Base-by-base conservation (phyloP, 345 rosid genomes). In the Cardamine occulta region DNA sequence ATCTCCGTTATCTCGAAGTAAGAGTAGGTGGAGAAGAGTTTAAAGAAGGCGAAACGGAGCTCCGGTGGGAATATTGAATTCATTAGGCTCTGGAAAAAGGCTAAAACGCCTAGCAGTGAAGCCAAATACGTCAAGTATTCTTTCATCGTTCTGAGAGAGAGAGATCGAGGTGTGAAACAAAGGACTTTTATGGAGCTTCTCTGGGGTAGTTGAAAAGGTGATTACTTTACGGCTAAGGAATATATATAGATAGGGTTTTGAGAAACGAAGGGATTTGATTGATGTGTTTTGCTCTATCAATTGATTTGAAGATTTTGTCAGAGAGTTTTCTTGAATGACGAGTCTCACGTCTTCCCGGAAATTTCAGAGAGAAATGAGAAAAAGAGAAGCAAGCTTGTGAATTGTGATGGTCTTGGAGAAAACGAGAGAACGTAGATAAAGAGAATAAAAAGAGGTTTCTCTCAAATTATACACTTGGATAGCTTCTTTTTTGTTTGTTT, bases 1-100 rank as follows among this genome's bases (percentile, higher is more conserved):
- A 86, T 89, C 82, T 93, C 97, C 0, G 97, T 91, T 68, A 91
- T 91, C 80, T 93, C 98, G 55, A 85, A 93, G 88, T 91, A 91
- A 66, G 88, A 88, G 75, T 80, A 84, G 35, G 88, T 44, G 48
- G 77, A 64, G 64, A 64, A 74, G 57, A 74, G 63, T 11, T 74
- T 29, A 55, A 74, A 11, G 48, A 66, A 44, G 18, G 57, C 71
- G 34, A 19, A 44, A 55, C 64, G 77, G 57, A 74, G 47, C 71
- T 64, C 77, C 57, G 77, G 77, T 31, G 71, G 77, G 77, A 74
- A 40, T 5, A 73, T 0, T 15, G 77, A 29, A 9, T 42, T 63
- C 34, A 73, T 31, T 35, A 74, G 71, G 71, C 37, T 74, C 7
- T 35, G 57, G 54, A 19, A 44, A 17, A 74, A 74, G 39, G 77